Evolutionary conservation across 2,329 filamentous ascomycete genomes (phyloP).

Genomic region (Ilyonectria mors-panacis): DNA sequence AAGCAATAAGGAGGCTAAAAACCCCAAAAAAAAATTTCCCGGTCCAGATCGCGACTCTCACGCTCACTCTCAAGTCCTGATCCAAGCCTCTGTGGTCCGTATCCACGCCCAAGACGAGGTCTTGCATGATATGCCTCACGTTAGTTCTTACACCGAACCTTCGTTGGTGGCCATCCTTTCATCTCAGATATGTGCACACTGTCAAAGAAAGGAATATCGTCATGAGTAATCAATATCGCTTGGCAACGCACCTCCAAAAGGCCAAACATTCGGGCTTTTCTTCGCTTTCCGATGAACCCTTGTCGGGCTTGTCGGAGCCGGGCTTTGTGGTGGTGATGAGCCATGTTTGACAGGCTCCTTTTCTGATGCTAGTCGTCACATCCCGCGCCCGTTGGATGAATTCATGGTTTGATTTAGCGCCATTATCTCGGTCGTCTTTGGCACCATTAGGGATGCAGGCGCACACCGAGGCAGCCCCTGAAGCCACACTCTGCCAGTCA

Average conservation of each 20-base stretch:
- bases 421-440: slow-evolving; percentile 18
- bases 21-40: slow-evolving; percentile 3
- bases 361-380: slow-evolving; percentile 30
- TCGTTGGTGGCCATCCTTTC: slow-evolving; percentile 3
- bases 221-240: no score
- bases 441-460: no score
- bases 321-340: slow-evolving; percentile 30
- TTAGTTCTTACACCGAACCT: background rate
- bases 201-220: slow-evolving; percentile 2
- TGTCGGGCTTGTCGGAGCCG: slow-evolving; percentile 31
- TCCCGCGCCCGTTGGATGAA: slow-evolving; percentile 34
- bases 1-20: background rate
- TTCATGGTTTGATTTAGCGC: slow-evolving; percentile 37
- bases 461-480: no score
- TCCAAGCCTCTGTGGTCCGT: slow-evolving; percentile 29
- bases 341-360: slow-evolving; percentile 33
- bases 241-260: no score
- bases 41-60: background rate
- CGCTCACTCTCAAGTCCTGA: slow-evolving; percentile 11
- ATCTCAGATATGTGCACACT: slow-evolving; percentile 6
- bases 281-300: background rate
- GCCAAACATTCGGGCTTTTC: no score
- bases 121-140: slow-evolving; percentile 7
- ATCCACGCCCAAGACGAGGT: slow-evolving; percentile 17
- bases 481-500: no score